Base-by-base conservation (phyloP, 352 stramenopile species). In the Phytophthora fragariaefolia region DNA sequence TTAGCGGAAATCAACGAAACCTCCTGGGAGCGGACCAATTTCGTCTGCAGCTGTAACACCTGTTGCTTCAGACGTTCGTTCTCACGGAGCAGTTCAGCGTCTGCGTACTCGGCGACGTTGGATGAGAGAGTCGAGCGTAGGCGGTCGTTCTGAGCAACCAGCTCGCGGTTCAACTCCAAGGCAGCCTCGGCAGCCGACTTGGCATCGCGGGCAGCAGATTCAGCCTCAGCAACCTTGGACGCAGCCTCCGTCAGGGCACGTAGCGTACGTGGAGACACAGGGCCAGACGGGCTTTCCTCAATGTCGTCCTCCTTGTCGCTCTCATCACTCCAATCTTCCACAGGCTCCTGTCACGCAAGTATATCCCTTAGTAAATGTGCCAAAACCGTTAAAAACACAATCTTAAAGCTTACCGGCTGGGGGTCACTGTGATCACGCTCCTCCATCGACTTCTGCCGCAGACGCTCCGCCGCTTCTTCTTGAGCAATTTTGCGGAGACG, bases 251-350 rank as follows among this genome's bases (percentile, higher is more conserved):
- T 93, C 8, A 93, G 76, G 24, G 79, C 70, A 56, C 82, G 80
- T 17, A 90, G 76, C 0, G 85, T 91, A 40, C 74, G 74, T 2
- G 85, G 85, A 4, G 83, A 91, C 49, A 89, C 82, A 2, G 83
- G 79, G 15, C 76, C 79, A 1, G 46, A 27, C 1, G 30, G 20
- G 13, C 15, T 48, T 2, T 58, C 61, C 13, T 64, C 38, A 3
- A 60, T n/a, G 23, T 65, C 58, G 12, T 72, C 61, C 15, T 70
- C 74, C 66, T 86, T 89, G 32, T 92, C 82, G 34, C 82, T 89
- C 23, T 80, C 79, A 36, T 90, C 83, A 77, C 80, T 90, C 82
- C 80, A 92, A 73, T 92, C 80, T 76, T 92, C 82, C 70, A 92
- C 82, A 82, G 82, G 82, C 80, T 92, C 83, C 83, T 92, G 42